Base-by-base conservation (phyloP, 495 filamentous ascomycete genomes). In the Tuber brumale region DNA sequence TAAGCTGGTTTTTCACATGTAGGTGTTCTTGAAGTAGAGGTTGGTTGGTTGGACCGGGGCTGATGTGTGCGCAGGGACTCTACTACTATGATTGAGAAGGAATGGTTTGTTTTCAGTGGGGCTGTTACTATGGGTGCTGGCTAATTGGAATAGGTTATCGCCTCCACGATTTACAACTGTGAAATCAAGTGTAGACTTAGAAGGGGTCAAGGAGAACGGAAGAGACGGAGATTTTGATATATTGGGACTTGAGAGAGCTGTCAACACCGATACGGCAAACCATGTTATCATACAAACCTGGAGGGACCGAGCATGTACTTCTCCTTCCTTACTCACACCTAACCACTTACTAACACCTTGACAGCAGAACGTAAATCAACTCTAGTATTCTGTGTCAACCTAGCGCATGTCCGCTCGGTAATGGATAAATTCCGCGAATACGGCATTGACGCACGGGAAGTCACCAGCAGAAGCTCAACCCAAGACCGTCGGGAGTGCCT, bases 1-100 rank as follows among this genome's bases (percentile, higher is more conserved):
- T 79, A 92, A 97, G 76, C 95, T 99, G 74, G 96, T 97, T 41
- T 99, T 97, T 80, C 96, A 98, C 85, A 97, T 92, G 85, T 86
- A 76, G 74, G 85, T 70, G 35, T 27, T 42, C 61, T 48, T 46
- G 46, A 31, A 37, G 23, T 45, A 61, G 42, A n/a, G 61, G 16
- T n/a, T 57, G 10, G 16, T n/a, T 57, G 10, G 23, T 44, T 61
- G 21, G 69, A 51, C 35, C 61, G 45, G 27, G 23, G 42, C 80
- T 82, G 51, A 82, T 72, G 45, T 18, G 9, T 27, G n/a, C 21
- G 42, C 44, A 87, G 86, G 82, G 94, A 97, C 82, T 99, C 96
- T 79, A 88, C 98, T 73, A 94, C 97, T 78, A 97, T 98, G 94
- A 98, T 98, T 74, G 89, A 88, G 41, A 93, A 96, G 31, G 92